These are phyloP conservation scores for Pulveroboletus sp. DNA, from an alignment of 768 basidiomycete species.

Conservation along the genomic window DNA sequence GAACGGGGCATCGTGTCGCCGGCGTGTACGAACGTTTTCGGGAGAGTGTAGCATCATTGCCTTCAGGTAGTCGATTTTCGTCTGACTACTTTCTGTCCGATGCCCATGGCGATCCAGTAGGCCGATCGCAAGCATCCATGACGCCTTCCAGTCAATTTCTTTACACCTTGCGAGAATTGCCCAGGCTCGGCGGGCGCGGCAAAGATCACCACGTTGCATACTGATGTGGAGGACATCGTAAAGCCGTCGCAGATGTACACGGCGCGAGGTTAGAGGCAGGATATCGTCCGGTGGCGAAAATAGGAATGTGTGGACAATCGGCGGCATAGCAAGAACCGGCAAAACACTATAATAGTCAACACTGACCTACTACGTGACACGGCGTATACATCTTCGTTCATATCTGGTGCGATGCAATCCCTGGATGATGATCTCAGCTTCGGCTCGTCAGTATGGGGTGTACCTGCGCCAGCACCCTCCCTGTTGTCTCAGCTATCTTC, in stretches of 20 bases:
- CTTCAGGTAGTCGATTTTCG: slow-evolving; percentile 58
- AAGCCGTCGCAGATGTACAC: slow-evolving; percentile 70
- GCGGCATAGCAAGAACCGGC: slow-evolving; percentile 24
- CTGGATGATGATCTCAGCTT: slow-evolving; percentile 77
- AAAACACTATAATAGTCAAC: too few relatives aligned
- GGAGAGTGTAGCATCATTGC: slow-evolving; percentile 69
- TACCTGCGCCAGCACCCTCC: slow-evolving; percentile 36
- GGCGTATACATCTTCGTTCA: slow-evolving; percentile 5
- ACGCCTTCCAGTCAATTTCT: slow-evolving; percentile 69
- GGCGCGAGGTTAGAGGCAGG: slow-evolving; percentile 52
- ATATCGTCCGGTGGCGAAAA: slow-evolving; percentile 59
- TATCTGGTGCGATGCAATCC: slow-evolving; percentile 15
- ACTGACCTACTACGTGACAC: slow-evolving; percentile 1
- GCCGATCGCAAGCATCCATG: slow-evolving; percentile 69
- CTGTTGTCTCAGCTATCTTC: slow-evolving; percentile 25
- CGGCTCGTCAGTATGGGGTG: slow-evolving; percentile 73
- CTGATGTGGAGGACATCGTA: slow-evolving; percentile 72
- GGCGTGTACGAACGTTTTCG: slow-evolving; percentile 51
- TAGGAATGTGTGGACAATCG: slow-evolving; percentile 47
- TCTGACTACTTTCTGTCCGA: slow-evolving; percentile 27
- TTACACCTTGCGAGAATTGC: slow-evolving; percentile 71
- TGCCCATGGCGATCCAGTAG: slow-evolving; percentile 42
- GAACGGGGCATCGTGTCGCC: not conserved
- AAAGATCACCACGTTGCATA: slow-evolving; percentile 63
- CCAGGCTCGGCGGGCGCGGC: slow-evolving; percentile 69